Evolutionary conservation across 768 basidiomycete genomes (phyloP), one percentile per base, ranked within the genome.

Genomic region (Leucosporidium creatinivorum): DNA sequence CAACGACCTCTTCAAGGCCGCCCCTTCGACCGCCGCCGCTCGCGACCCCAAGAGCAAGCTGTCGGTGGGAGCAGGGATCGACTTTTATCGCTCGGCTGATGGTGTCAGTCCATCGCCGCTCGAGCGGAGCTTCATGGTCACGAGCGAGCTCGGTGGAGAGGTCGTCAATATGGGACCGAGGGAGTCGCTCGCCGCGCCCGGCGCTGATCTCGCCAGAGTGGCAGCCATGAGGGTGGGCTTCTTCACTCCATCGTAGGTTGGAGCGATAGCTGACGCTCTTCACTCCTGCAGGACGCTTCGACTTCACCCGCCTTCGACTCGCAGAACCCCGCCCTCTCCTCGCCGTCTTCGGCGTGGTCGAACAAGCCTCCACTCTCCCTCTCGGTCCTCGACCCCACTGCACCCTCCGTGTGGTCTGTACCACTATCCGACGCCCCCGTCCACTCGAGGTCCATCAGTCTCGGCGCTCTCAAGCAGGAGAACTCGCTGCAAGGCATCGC

Each of bases 401-500:
- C 64, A 1, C 50, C 70, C 1, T 72, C 70, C 0, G 70, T 72
- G 10, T 72, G 70, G 70, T 68, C 70, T 4, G 61, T 67, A 3
- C 31, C 67, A 1, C 64, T 67, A 0, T 58, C 56, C n/a, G 67
- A 68, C 39, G n/a, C 31, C 13, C 59, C 52, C 30, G 65, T 63
- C 1, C 70, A 66, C 55, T 58, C 61, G 2, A 67, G 70, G 5
- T 18, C 48, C 4, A 62, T 60, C 48, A 64, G 67, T 28, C 58
- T 59, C 44, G 44, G 58, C 26, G 84, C 82, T 61, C 77, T 83
- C 44, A 84, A 86, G 66, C 80, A 84, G 13, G 82, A 87, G 28
- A 93, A 93, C 77, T 92, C 90, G 2, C 79, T 93, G 66, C 86
- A 90, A 75, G 87, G 86, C 23, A 89, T 93, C 64, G 85, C 85